A percentile compares a stretch with the other conserved stretches of the same genome.
Conservation (phyloP, 2,329 filamentous ascomycete genomes). For the Allantophomopsis lycopodina region DNA sequence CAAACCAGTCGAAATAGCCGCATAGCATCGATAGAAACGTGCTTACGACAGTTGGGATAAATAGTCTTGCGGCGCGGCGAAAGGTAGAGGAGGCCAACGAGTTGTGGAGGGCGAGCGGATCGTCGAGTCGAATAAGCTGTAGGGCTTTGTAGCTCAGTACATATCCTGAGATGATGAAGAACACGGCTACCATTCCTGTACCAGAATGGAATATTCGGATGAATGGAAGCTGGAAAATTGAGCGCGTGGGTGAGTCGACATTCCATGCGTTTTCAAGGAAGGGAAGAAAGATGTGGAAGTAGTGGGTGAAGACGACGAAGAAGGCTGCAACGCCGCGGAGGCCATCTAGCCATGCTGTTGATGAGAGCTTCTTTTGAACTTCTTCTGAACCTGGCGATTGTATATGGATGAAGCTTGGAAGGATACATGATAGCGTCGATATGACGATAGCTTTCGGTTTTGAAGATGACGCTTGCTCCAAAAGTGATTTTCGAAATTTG, state of each 20-base stretch:
- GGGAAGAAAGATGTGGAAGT: constrained; percentile 4
- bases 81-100: constrained; percentile 27
- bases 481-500: too few species aligned
- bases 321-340: constrained; percentile 29
- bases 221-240: constrained; percentile 28
- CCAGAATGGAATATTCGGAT: constrained; percentile 25
- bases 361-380: constrained; percentile 6
- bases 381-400: not conserved
- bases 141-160: constrained; percentile 26
- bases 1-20: constrained; percentile 15
- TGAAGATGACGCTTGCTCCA: too few species aligned
- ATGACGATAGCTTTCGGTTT: too few species aligned
- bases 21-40: constrained; percentile 17
- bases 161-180: constrained; percentile 32
- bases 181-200: constrained; percentile 28
- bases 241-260: constrained; percentile 15
- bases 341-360: constrained; percentile 30
- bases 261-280: constrained; percentile 6
- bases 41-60: constrained; percentile 24
- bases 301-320: constrained; percentile 29
- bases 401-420: not conserved
- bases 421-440: too few species aligned
- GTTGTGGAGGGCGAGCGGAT: constrained; percentile 21
- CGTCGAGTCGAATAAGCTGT: constrained; percentile 21
- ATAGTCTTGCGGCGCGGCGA: constrained; percentile 26